Evolutionary conservation across 2,329 filamentous ascomycete species (phyloP).

Genomic region (Apiospora phragmitis): DNA sequence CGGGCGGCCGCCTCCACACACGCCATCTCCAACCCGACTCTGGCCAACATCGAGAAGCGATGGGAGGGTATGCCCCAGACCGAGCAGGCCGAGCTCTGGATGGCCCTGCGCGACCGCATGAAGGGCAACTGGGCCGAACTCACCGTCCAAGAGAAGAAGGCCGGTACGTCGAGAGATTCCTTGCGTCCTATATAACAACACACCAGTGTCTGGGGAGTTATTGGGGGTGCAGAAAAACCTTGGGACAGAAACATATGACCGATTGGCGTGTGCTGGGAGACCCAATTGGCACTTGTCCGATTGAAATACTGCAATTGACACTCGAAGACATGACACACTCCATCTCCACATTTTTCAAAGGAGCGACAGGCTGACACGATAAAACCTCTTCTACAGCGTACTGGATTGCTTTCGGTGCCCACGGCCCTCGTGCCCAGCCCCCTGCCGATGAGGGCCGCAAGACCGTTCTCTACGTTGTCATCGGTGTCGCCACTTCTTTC

Average conservation of each 20-base stretch:
- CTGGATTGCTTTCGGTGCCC: constrained; percentile 97
- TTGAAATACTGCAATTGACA: background rate
- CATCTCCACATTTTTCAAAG: background rate
- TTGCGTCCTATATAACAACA: constrained; percentile 6
- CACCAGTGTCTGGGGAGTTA: background rate
- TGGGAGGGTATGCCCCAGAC: constrained; percentile 98
- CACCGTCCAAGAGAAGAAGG: constrained; percentile 97
- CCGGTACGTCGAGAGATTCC: constrained; percentile 67
- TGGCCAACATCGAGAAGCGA: constrained; percentile 98
- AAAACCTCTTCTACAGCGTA: constrained; percentile 67
- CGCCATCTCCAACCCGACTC: constrained; percentile 95
- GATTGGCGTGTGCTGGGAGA: background rate
- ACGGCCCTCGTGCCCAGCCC: constrained; percentile 82
- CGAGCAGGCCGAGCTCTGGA: constrained; percentile 99
- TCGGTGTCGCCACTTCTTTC: constrained; percentile 67
- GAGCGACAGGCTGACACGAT: background rate
- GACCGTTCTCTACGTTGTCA: constrained; percentile 70
- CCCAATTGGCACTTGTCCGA: constrained; percentile 6
- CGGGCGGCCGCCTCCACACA: constrained; percentile 68
- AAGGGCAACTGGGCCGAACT: constrained; percentile 96
- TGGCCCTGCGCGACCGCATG: constrained; percentile 97
- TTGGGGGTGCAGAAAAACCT: background rate
- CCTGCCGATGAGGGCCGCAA: constrained; percentile 84
- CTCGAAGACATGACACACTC: background rate
- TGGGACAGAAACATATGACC: background rate